These are phyloP conservation scores for Yamadazyma scolyti DNA, from an alignment of 805 yeast genomes.

Conservation along the genomic window DNA sequence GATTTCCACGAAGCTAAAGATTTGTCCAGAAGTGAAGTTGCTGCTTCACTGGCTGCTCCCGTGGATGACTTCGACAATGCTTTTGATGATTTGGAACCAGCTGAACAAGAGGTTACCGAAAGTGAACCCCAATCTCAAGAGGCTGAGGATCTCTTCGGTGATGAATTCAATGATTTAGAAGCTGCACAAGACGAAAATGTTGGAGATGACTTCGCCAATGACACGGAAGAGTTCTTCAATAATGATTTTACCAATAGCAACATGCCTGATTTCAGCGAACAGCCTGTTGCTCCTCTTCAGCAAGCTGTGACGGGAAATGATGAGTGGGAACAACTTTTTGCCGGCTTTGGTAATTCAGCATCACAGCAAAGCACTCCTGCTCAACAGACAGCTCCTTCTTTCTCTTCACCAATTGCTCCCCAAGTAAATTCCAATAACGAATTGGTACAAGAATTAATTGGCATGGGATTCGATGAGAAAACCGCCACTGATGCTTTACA, in stretches of 20 bases:
- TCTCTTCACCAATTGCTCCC: constrained; percentile 3
- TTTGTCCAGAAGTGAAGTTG: constrained; percentile 4
- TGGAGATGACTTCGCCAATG: constrained; percentile 18
- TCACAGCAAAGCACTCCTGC: constrained; percentile 14
- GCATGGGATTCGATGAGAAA: constrained; percentile 80
- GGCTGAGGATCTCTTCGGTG: constrained; percentile 29
- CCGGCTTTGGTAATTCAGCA: constrained; percentile 67
- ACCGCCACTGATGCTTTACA: constrained; percentile 68
- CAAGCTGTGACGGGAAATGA: constrained; percentile 42
- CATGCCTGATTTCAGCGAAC: constrained; percentile 29
- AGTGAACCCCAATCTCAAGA: constrained; percentile 11
- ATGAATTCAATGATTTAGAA: constrained; percentile 37
- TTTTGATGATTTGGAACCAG: constrained; percentile 37
- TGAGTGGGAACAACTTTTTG: constrained; percentile 93
- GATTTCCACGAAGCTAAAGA: constrained; percentile 12
- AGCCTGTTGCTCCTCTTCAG: constrained; percentile 26
- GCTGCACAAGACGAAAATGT: constrained; percentile 31
- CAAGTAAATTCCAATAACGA: constrained; percentile 14
- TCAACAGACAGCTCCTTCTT: constrained; percentile 3
- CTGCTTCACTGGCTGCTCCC: constrained; percentile 1
- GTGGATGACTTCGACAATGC: constrained; percentile 30
- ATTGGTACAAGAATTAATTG: constrained; percentile 73
- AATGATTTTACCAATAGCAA: constrained; percentile 28
- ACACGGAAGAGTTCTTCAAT: constrained; percentile 16
- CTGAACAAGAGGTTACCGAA: constrained; percentile 15